Percentiles rank a stretch among this genome's conserved stretches.
Evolutionary conservation across 2,329 filamentous ascomycete genomes (phyloP).

Genomic region (Orbilia oligospora): DNA sequence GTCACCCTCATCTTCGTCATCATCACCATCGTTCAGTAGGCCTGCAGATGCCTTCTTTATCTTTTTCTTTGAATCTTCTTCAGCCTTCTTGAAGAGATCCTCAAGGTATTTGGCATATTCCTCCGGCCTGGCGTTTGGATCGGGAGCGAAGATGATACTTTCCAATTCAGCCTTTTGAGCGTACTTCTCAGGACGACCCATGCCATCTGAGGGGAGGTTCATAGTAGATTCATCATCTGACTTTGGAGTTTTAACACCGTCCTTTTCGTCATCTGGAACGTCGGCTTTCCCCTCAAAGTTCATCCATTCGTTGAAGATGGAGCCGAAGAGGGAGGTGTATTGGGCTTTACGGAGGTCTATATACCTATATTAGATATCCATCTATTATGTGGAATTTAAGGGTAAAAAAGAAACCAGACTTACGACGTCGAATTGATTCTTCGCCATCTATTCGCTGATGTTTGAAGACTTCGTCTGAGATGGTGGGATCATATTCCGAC

Average conservation of each 20-base stretch:
- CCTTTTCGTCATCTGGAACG: conserved; percentile 36
- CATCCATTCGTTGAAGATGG: conserved; percentile 61
- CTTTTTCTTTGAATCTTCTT: conserved; percentile 36
- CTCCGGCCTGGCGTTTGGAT: conserved; percentile 45
- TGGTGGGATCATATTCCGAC: conserved; percentile 39
- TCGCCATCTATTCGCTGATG: conserved; percentile 27
- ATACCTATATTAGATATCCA: too few species aligned
- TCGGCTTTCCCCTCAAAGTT: conserved; percentile 52
- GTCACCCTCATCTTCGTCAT: conserved; percentile 1
- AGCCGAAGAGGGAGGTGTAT: conserved; percentile 54
- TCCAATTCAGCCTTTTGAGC: conserved; percentile 50
- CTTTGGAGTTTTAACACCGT: conserved; percentile 52
- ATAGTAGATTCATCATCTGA: conserved; percentile 48
- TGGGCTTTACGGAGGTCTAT: conserved; percentile 43
- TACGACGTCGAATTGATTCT: conserved; percentile 30
- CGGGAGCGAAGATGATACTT: conserved; percentile 49
- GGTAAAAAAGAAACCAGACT: not conserved
- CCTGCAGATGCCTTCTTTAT: not conserved
- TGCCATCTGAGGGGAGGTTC: conserved; percentile 11
- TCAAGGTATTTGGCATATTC: conserved; percentile 47
- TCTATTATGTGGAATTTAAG: not conserved
- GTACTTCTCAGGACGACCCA: conserved; percentile 49
- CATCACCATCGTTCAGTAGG: conserved; percentile 11
- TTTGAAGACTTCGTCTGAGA: conserved; percentile 52
- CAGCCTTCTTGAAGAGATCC: conserved; percentile 32